Evolutionary conservation across 495 filamentous ascomycete species (phyloP).

Genomic region (Niebla homalea): DNA sequence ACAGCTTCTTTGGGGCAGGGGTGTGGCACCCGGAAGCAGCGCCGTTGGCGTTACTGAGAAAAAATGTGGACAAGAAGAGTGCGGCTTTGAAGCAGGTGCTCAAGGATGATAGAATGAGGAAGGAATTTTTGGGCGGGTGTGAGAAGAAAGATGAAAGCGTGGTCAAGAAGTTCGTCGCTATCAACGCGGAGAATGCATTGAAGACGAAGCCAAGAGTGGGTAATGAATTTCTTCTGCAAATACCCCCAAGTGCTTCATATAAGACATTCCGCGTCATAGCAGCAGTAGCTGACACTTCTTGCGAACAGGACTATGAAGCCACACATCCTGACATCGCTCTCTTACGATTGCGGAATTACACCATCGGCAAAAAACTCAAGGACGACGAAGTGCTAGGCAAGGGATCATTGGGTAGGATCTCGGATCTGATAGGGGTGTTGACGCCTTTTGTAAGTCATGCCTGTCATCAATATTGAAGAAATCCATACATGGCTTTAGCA

Average conservation of each 20-base stretch:
- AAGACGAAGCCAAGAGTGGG: slow-evolving; percentile 78
- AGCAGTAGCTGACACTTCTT: neutral
- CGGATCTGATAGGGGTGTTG: slow-evolving; percentile 41
- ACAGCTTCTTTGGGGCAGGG: slow-evolving; percentile 51
- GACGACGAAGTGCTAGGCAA: slow-evolving; percentile 40
- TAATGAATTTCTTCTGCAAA: neutral
- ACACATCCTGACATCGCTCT: slow-evolving; percentile 64
- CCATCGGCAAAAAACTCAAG: slow-evolving; percentile 47
- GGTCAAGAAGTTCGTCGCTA: slow-evolving; percentile 51
- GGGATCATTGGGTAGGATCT: slow-evolving; percentile 41
- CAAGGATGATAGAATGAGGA: slow-evolving; percentile 40
- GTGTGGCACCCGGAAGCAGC: slow-evolving; percentile 61
- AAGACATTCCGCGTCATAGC: slow-evolving; percentile 4
- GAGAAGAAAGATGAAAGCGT: slow-evolving; percentile 43
- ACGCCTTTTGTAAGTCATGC: slow-evolving; percentile 46
- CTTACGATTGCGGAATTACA: slow-evolving; percentile 64
- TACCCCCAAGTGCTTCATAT: neutral
- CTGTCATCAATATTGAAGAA: neutral
- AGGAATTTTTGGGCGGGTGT: slow-evolving; percentile 47
- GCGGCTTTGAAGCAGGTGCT: slow-evolving; percentile 52
- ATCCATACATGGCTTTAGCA: neutral
- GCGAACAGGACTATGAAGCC: slow-evolving; percentile 50
- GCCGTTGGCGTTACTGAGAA: slow-evolving; percentile 49
- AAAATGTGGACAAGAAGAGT: slow-evolving; percentile 58
- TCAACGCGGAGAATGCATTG: slow-evolving; percentile 57